Conservation (phyloP, 805 yeast species). For the Metschnikowia shivogae region DNA sequence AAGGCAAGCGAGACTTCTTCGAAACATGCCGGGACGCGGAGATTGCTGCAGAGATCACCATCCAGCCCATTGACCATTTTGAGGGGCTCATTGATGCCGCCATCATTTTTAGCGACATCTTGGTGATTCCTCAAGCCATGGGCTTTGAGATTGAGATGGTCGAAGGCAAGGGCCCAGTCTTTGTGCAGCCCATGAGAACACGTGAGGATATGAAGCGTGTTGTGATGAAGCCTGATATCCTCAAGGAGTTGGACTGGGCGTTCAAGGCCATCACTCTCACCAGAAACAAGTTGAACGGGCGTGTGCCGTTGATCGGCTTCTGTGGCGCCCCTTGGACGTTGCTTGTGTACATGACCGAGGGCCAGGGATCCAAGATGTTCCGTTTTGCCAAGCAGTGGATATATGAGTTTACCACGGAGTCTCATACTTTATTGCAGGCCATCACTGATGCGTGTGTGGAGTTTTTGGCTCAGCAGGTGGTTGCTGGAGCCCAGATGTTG, state of each 20-base stretch:
- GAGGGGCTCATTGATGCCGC: conserved; percentile 94
- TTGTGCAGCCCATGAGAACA: conserved; percentile 78
- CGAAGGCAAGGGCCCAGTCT: conserved; percentile 92
- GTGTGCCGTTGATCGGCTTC: conserved; percentile 92
- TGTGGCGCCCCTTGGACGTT: conserved; percentile 99
- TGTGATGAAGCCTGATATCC: conserved; percentile 63
- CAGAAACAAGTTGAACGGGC: conserved; percentile 78
- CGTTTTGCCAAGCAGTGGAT: conserved; percentile 92
- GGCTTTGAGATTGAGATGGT: conserved; percentile 93
- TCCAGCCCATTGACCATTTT: conserved; percentile 90
- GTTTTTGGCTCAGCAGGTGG: conserved; percentile 88
- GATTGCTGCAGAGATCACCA: conserved; percentile 87
- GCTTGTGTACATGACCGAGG: conserved; percentile 95
- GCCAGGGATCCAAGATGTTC: conserved; percentile 91
- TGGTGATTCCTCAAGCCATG: conserved; percentile 97
- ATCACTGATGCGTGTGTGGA: conserved; percentile 87
- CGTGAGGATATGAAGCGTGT: conserved; percentile 63
- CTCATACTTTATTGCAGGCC: conserved; percentile 67
- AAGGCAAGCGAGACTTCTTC: conserved; percentile 82
- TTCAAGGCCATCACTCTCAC: conserved; percentile 89
- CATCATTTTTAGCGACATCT: conserved; percentile 89
- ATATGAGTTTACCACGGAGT: conserved; percentile 67
- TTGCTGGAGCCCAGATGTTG: conserved; percentile 97
- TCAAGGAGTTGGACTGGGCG: conserved; percentile 86
- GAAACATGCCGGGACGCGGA: conserved; percentile 95